Evolutionary conservation across 2,329 filamentous ascomycete genomes (phyloP).

Genomic region (Emergomyces pasteurianus): DNA sequence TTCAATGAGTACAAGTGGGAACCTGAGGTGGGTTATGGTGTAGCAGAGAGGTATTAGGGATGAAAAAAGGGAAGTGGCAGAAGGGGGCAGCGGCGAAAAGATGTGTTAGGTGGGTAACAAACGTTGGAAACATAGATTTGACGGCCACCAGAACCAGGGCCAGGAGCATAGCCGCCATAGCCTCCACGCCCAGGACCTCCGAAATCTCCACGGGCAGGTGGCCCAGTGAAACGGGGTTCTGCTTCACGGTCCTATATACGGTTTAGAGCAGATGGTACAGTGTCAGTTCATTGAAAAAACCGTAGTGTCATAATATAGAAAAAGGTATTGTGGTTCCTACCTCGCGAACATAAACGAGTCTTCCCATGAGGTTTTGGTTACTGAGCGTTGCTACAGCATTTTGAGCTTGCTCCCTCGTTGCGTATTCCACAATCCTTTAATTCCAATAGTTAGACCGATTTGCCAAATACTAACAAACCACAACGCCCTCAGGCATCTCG

Average conservation of each 20-base stretch:
- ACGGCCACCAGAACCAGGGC: conserved; percentile 51
- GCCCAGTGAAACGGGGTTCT: conserved; percentile 86
- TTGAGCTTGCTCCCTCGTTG: conserved; percentile 97
- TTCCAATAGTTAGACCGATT: conserved; percentile 4
- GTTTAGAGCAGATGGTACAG: not conserved
- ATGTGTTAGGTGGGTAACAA: conserved; percentile 43
- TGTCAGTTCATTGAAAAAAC: conserved; percentile 5
- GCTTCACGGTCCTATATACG: conserved; percentile 79
- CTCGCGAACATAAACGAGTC: conserved; percentile 97
- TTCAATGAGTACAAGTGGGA: conserved; percentile 10
- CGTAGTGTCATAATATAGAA: not conserved
- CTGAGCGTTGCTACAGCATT: conserved; percentile 93
- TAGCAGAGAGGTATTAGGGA: not conserved
- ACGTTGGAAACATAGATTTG: conserved; percentile 98
- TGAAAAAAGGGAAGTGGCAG: not conserved
- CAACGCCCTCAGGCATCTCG: not conserved
- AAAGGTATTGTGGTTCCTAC: conserved; percentile 35
- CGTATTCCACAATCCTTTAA: conserved; percentile 97
- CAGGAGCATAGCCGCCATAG: conserved; percentile 32
- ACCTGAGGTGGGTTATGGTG: not conserved
- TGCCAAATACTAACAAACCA: not conserved
- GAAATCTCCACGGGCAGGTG: conserved; percentile 54
- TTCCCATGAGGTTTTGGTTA: conserved; percentile 98
- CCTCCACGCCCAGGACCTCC: conserved; percentile 43
- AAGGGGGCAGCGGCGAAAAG: not conserved